Conservation (phyloP, 306 rosid genomes). For the Comarum palustre region DNA sequence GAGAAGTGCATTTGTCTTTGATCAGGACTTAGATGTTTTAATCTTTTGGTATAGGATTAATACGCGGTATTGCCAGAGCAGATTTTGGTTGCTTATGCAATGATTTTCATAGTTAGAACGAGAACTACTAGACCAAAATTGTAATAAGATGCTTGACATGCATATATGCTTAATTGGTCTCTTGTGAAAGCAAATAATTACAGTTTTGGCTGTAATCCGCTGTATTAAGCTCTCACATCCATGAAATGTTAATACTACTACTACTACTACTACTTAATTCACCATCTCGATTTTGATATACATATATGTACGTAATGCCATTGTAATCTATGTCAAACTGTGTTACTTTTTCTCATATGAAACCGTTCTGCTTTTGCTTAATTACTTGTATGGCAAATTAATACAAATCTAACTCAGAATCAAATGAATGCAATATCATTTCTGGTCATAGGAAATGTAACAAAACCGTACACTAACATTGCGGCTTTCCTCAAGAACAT, state of each 20-base stretch:
- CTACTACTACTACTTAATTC: not conserved
- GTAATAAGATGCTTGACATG: constrained; percentile 8
- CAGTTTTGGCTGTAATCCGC: constrained; percentile 1
- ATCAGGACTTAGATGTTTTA: not conserved
- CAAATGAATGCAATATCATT: no score
- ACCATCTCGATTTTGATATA: not conserved
- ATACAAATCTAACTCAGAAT: not conserved
- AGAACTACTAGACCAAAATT: not conserved
- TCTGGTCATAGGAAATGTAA: no score
- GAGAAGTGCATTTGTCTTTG: not conserved
- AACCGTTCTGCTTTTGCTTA: not conserved
- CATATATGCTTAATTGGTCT: not conserved
- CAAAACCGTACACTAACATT: not conserved
- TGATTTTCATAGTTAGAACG: not conserved
- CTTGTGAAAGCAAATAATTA: constrained; percentile 6
- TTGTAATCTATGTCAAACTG: not conserved
- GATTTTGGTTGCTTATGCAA: constrained; percentile 15
- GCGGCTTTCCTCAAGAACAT: not conserved
- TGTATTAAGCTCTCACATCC: constrained; percentile 4
- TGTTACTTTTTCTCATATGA: no score
- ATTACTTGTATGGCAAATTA: not conserved
- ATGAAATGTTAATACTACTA: not conserved
- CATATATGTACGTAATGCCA: not conserved
- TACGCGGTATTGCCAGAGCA: not conserved
- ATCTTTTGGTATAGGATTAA: not conserved